Evolutionary conservation across 352 stramenopile genomes (phyloP).

Genomic region (Blastocystis sp.): DNA sequence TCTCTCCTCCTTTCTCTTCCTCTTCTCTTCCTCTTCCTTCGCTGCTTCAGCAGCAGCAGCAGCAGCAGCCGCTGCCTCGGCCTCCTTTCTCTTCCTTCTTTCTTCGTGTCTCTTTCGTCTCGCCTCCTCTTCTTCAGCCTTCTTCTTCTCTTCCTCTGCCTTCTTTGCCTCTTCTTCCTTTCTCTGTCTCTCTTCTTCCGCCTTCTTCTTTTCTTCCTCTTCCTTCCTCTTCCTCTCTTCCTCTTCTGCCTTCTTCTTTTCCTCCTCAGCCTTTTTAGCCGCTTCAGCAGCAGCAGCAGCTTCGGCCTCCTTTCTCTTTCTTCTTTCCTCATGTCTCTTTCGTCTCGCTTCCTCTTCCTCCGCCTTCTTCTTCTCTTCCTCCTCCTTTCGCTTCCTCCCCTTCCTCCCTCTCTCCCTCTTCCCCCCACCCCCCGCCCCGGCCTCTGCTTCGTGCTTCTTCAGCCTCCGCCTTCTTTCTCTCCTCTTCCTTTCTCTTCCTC

Average conservation of each 20-base stretch:
- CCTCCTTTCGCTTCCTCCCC: neutral
- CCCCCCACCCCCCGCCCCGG: neutral
- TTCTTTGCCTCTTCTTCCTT: slow-evolving; percentile 27
- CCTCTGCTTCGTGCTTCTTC: neutral
- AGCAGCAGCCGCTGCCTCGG: neutral
- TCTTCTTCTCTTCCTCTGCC: neutral
- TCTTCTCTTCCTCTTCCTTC: neutral
- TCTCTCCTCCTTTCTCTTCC: neutral
- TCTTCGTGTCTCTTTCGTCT: slow-evolving; percentile 34
- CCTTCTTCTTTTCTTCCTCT: slow-evolving; percentile 17
- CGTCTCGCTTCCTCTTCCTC: neutral
- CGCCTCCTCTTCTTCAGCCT: neutral
- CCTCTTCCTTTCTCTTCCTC: neutral
- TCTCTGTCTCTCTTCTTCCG: neutral
- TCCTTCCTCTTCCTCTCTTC: neutral
- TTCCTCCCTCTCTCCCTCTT: neutral
- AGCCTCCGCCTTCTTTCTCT: neutral
- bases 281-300: neutral
- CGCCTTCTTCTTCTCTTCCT: neutral
- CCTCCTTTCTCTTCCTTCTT: slow-evolving; percentile 10
- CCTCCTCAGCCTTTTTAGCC: neutral
- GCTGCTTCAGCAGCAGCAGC: neutral
- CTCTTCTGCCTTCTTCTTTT: neutral
- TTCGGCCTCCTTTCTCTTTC: neutral
- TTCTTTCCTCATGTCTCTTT: neutral